Evolutionary conservation across 2,329 filamentous ascomycete genomes (phyloP), one percentile per base, ranked within the genome.

Genomic region (Cercospora sp.): DNA sequence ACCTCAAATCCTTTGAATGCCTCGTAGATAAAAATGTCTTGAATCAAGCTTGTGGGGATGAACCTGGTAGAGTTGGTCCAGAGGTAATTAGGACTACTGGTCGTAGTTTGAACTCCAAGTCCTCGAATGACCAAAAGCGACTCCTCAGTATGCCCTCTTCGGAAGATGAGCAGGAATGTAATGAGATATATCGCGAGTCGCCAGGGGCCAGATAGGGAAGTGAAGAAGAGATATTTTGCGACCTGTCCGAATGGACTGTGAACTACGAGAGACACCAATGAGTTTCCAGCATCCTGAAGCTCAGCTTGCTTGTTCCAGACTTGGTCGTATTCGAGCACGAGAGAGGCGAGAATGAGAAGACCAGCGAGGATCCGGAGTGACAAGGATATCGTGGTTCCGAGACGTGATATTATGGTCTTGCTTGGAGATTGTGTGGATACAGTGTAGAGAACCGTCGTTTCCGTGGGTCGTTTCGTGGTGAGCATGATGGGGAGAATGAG

Each of bases 1-100:
- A 98, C 93, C 80, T 94, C 92, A 76, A 97, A 96, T 0, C 94
- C 94, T 66, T 88, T 88, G 80, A 98, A 98, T 3, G 94, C 95
- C 83, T 99, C 95, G 78, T 97, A 93, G 61, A 99, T 91, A 64
- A 97, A 88, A 66, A 99, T 90, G 78, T 99, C 95, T 77, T 92
- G 92, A 67, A 99, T 96, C 80, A 92, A 90, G 55, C 91, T 91
- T 0, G 94, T 97, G 0, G 95, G 94, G 67, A 99, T 98, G 79
- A 92, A 92, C 60, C 89, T 83, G n/a, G 88, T 91, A 1, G 85
- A 84, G 2, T 86, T 81, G 8, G 83, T 83, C 42, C 85, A 84
- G 6, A 94, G 83, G 75, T 92, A 93, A 8, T 89, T 90, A 1
- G 85, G 80, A 8, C 89, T 89, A 30, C 88, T 89, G 1, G 89